Conservation (phyloP, 495 filamentous ascomycete genomes). For the Tuber magnatum region DNA sequence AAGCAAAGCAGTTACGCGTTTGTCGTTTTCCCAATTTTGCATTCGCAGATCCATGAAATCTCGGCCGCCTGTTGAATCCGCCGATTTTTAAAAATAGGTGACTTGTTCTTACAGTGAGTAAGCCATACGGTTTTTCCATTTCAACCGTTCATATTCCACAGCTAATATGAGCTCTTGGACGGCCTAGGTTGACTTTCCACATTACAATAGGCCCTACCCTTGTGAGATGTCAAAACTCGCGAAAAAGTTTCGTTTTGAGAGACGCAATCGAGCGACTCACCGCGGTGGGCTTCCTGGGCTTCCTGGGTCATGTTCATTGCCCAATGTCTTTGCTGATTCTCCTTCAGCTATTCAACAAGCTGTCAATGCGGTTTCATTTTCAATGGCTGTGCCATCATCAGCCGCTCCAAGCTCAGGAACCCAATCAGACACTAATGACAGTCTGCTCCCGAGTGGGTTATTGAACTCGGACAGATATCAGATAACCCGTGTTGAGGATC, state of each 20-base stretch:
- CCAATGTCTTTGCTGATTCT: background rate
- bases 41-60: background rate
- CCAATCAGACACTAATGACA: background rate
- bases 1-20: background rate
- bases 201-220: too few relatives aligned
- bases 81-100: background rate
- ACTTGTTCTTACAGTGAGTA: background rate
- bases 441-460: accelerated
- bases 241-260: background rate
- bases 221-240: background rate
- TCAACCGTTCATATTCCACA: too few relatives aligned
- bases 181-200: background rate
- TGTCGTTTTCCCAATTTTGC: background rate
- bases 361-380: background rate
- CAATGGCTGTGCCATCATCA: background rate
- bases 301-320: background rate
- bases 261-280: background rate
- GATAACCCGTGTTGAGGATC: background rate
- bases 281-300: background rate
- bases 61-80: background rate
- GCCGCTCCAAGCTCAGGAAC: too few relatives aligned
- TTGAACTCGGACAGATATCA: background rate
- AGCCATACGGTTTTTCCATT: too few relatives aligned
- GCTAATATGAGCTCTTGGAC: background rate
- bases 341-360: background rate